phyloP scores from a whole-genome alignment of 371 early-diverging fungal genomes.

The Rhizomucor miehei region DNA sequence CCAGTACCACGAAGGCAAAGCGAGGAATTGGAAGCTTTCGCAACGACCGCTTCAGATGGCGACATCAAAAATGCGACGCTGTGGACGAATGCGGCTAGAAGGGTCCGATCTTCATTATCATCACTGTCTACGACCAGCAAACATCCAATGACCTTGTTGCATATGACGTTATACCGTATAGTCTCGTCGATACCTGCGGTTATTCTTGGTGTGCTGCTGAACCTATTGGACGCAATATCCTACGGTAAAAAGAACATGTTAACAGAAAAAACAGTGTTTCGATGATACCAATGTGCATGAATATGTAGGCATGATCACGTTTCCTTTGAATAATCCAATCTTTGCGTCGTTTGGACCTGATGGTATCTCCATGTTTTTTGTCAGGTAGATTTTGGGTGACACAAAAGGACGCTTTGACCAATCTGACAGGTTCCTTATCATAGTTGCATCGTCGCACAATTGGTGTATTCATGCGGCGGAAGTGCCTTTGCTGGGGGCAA shows the following conservation, averaged over 20 bases:
- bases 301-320: conserved; percentile 80
- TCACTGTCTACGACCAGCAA: conserved; percentile 54
- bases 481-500: conserved; percentile 90
- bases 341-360: conserved; percentile 82
- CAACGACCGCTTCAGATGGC: too few species aligned
- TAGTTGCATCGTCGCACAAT: conserved; percentile 80
- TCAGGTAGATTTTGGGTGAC: conserved; percentile 52
- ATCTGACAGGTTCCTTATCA: not conserved
- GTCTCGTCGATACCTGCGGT: conserved; percentile 84
- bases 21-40: not conserved
- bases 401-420: too few species aligned
- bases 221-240: conserved; percentile 89
- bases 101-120: conserved; percentile 50
- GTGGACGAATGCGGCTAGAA: too few species aligned
- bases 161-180: too few species aligned
- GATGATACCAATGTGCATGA: not conserved
- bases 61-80: too few species aligned
- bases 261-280: too few species aligned
- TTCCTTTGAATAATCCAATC: conserved; percentile 76
- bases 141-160: not conserved
- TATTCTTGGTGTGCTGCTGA: conserved; percentile 83
- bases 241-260: conserved; percentile 78
- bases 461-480: conserved; percentile 81
- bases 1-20: conserved; percentile 1
- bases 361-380: conserved; percentile 93